Percentiles rank a stretch among this genome's conserved stretches.
These are phyloP conservation scores for Orbilia blumenaviensis DNA, from an alignment of 2,329 filamentous ascomycete genomes.

Conservation along the genomic window DNA sequence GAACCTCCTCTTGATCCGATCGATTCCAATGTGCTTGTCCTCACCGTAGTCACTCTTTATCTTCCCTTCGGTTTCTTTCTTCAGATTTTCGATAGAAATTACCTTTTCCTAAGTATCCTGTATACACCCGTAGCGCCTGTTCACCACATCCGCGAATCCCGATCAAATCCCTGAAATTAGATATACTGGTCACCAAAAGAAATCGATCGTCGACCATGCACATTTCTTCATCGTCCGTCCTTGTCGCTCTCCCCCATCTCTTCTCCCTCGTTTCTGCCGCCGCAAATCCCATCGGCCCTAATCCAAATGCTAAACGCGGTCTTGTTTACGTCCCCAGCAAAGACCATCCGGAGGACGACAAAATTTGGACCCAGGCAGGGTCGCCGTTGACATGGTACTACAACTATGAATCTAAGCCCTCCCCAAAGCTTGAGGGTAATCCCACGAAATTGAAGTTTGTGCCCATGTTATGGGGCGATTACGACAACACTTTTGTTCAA, in stretches of 20 bases:
- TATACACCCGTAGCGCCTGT: no score
- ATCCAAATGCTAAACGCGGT: slow-evolving; percentile 70
- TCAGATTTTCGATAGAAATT: background rate
- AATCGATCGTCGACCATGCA: slow-evolving; percentile 10
- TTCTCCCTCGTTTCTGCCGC: slow-evolving; percentile 26
- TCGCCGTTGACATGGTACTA: slow-evolving; percentile 83
- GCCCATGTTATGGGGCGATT: slow-evolving; percentile 79
- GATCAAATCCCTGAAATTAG: background rate
- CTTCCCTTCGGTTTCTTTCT: background rate
- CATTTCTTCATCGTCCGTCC: slow-evolving; percentile 11
- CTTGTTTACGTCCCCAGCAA: slow-evolving; percentile 73
- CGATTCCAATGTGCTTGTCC: background rate
- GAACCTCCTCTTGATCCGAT: background rate
- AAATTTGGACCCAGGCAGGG: slow-evolving; percentile 69
- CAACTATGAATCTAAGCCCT: slow-evolving; percentile 74
- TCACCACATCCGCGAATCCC: no score
- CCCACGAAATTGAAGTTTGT: slow-evolving; percentile 75
- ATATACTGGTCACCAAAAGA: background rate
- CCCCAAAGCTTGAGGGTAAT: slow-evolving; percentile 64
- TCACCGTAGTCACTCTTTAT: slow-evolving; percentile 42
- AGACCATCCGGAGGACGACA: slow-evolving; percentile 70
- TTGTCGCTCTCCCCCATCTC: slow-evolving; percentile 20
- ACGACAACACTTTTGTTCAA: slow-evolving; percentile 70
- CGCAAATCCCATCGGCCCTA: slow-evolving; percentile 47
- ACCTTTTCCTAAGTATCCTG: no score